These are phyloP conservation scores for Carex littledalei DNA, from an alignment of 176 grass and related monocot species.

Conservation along the genomic window DNA sequence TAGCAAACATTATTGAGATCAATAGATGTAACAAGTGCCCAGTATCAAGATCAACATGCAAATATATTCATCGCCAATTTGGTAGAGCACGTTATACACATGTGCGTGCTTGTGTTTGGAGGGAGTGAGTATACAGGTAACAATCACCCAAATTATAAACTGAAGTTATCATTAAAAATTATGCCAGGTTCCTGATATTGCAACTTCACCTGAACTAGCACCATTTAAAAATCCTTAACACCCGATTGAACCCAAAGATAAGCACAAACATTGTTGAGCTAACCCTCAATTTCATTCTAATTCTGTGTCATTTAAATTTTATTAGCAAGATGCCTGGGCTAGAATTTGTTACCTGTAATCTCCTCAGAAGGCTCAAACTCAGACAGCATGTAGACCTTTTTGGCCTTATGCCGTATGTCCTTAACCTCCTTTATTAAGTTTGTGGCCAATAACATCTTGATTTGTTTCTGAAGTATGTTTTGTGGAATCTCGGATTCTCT, in stretches of 20 bases:
- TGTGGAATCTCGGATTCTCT: conserved; percentile 5
- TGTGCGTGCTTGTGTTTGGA: neutral
- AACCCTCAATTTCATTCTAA: neutral
- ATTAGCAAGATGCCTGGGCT: neutral
- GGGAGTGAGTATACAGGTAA: neutral
- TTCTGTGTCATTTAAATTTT: neutral
- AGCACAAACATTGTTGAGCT: neutral
- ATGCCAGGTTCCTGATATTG: neutral
- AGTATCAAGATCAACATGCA: neutral
- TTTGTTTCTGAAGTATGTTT: conserved; percentile 2
- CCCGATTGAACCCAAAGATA: neutral
- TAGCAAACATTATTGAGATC: neutral
- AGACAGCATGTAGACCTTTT: neutral
- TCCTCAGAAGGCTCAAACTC: conserved; percentile 23
- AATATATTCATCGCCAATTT: neutral
- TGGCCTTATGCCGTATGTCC: neutral
- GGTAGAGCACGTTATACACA: neutral
- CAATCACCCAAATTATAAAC: neutral
- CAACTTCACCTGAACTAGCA: neutral
- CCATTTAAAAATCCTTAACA: neutral
- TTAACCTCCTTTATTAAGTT: neutral
- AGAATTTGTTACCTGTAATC: conserved; percentile 13
- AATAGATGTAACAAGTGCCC: neutral
- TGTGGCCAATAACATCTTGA: neutral
- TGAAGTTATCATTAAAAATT: neutral